phyloP scores from a whole-genome alignment of 2,329 filamentous ascomycete species.

The Cladosporium oxysporum region DNA sequence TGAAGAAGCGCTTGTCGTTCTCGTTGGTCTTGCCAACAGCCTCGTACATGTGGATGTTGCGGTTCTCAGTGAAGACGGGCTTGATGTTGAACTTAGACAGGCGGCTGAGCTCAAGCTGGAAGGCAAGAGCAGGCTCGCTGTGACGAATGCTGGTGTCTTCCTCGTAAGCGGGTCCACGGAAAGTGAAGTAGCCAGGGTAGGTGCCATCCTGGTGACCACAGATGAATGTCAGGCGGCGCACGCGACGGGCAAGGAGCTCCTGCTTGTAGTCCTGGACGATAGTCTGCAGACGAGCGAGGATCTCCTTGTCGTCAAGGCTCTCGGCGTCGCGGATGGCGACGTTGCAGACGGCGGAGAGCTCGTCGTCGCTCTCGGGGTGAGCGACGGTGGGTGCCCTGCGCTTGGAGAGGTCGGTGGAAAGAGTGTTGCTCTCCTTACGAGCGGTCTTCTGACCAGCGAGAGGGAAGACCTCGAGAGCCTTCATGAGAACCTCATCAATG shows the following conservation, averaged over 20 bases:
- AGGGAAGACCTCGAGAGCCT: constrained; percentile 82
- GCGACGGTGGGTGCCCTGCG: constrained; percentile 59
- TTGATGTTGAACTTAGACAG: constrained; percentile 97
- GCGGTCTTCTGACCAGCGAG: constrained; percentile 41
- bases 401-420: constrained; percentile 72
- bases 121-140: constrained; percentile 92
- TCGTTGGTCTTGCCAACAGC: constrained; percentile 92
- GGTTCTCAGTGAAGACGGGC: constrained; percentile 97
- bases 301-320: constrained; percentile 77
- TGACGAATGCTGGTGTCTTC: constrained; percentile 97
- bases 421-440: constrained; percentile 49
- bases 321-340: constrained; percentile 89
- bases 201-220: constrained; percentile 92
- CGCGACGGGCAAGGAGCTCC: constrained; percentile 76
- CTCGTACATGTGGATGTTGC: constrained; percentile 99
- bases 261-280: constrained; percentile 80
- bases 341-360: constrained; percentile 89
- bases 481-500: constrained; percentile 79
- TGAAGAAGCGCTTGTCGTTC: constrained; percentile 98
- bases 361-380: constrained; percentile 64
- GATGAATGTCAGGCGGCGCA: constrained; percentile 93
- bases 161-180: constrained; percentile 85
- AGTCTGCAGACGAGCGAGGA: constrained; percentile 70
- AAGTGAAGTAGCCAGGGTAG: constrained; percentile 97
- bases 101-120: constrained; percentile 95